Base-by-base conservation (phyloP, 345 rosid species). In the Brassica rapa region DNA sequence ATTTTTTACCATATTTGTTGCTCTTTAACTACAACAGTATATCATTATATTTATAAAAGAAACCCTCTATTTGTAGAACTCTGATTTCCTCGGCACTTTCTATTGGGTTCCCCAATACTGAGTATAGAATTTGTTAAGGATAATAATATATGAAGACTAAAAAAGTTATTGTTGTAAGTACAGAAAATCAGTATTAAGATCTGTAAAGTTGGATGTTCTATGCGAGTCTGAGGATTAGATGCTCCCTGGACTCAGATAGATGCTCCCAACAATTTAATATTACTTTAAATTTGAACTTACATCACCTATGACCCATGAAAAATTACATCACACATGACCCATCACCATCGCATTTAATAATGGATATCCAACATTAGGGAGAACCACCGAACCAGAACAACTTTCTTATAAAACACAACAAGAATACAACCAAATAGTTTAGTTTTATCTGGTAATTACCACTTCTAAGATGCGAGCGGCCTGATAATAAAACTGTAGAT, bases 11-110 rank as follows among this genome's bases (percentile, higher is more conserved):
- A 56, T 64, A 71, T 19, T 56, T 14, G 53, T 72, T 39, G 8
- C 72, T 71, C 8, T 72, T 32, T 60, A 74, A 80, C 75, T 74
- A 39, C 79, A 53, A 68, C 82, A 73, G 60, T 68, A 19, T 74
- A 29, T n/a, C 15, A 12, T 59, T 57, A 62, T 61, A 43, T 62
- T 61, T n/a, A 29, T 62, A 27, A 29, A 62, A 15, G n/a, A 62
- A 23, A 62, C 63, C 37, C 24, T 55, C 81, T 65, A 71, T 32
- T 56, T 65, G 51, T 68, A 60, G 70, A 79, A 79, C 25, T 73
- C 21, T 68, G 68, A 66, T 23, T 64, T 66, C 64, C 73, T 79
- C 15, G 60, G 24, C 68, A 79, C 37, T 49, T 73, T 73, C 66
- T 65, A 19, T 68, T 74, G 25, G 70, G 71, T 68, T 62, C 60